Evolutionary conservation across 495 filamentous ascomycete genomes (phyloP).

Genomic region (Wilcoxina mikolae): DNA sequence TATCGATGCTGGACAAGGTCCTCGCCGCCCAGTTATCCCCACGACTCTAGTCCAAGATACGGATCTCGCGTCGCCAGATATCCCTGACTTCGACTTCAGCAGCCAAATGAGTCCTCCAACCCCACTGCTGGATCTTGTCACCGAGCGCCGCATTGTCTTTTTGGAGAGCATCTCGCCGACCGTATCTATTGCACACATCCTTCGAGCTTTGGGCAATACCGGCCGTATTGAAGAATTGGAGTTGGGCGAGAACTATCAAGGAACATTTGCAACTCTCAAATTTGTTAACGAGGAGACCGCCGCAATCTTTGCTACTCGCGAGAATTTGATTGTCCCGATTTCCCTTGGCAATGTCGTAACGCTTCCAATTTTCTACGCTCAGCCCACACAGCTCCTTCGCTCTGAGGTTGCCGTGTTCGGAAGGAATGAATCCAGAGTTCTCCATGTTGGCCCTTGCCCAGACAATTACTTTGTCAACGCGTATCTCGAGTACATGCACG

Average conservation of each 20-base stretch:
- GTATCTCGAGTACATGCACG: not conserved
- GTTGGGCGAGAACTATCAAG: not conserved
- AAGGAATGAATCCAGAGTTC: not conserved
- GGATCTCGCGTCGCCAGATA: not conserved
- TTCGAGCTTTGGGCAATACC: not conserved
- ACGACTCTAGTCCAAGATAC: not conserved
- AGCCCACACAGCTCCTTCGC: not conserved
- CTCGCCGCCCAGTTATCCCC: not conserved
- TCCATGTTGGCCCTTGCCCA: not conserved
- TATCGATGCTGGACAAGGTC: too few species aligned
- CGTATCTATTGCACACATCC: not conserved
- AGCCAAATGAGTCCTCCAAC: not conserved
- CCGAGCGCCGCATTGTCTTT: not conserved
- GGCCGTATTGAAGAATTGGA: constrained; percentile 1
- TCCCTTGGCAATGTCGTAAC: not conserved
- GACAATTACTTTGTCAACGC: not conserved
- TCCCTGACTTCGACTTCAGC: not conserved
- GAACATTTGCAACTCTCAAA: not conserved
- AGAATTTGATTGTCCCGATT: not conserved
- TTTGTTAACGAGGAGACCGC: not conserved
- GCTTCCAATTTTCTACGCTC: not conserved
- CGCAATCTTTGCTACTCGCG: not conserved
- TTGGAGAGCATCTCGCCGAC: not conserved
- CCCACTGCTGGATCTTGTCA: not conserved
- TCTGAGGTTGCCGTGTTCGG: not conserved